Conservation (phyloP, 192 early-diverging fungal genomes). For the Entrophospora sp. region DNA sequence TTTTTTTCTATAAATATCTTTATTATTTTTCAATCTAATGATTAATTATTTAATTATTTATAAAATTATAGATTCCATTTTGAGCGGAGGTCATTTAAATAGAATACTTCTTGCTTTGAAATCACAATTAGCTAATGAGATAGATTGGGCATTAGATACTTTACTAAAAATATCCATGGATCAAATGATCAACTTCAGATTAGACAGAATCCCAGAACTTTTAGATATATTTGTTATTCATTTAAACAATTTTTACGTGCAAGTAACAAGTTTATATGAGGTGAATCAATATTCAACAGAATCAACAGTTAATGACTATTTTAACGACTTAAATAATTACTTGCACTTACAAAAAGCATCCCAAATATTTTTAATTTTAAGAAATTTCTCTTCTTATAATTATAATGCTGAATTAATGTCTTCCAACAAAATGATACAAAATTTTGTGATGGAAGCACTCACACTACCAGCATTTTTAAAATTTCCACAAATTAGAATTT, state of each 20-base stretch:
- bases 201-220: constrained; percentile 58
- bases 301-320: constrained; percentile 23
- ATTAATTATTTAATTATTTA: constrained; percentile 11
- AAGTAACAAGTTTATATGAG: constrained; percentile 2
- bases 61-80: constrained; percentile 47
- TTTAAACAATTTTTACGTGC: constrained; percentile 51
- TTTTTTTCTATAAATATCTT: too few relatives aligned
- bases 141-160: constrained; percentile 82
- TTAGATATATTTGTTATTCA: constrained; percentile 53
- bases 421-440: constrained; percentile 36
- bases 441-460: constrained; percentile 52
- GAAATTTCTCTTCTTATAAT: constrained; percentile 67
- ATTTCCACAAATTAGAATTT: constrained; percentile 51
- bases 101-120: constrained; percentile 64
- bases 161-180: constrained; percentile 62
- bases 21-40: not conserved
- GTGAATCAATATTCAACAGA: constrained; percentile 4
- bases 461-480: constrained; percentile 40
- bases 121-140: constrained; percentile 76
- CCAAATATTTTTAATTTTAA: constrained; percentile 67
- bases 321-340: constrained; percentile 34
- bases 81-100: constrained; percentile 58
- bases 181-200: constrained; percentile 50
- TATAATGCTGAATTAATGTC: constrained; percentile 45
- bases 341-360: constrained; percentile 55